Evolutionary conservation across 176 grass and related monocot species (phyloP).

Genomic region (Thinopyrum elongatum): DNA sequence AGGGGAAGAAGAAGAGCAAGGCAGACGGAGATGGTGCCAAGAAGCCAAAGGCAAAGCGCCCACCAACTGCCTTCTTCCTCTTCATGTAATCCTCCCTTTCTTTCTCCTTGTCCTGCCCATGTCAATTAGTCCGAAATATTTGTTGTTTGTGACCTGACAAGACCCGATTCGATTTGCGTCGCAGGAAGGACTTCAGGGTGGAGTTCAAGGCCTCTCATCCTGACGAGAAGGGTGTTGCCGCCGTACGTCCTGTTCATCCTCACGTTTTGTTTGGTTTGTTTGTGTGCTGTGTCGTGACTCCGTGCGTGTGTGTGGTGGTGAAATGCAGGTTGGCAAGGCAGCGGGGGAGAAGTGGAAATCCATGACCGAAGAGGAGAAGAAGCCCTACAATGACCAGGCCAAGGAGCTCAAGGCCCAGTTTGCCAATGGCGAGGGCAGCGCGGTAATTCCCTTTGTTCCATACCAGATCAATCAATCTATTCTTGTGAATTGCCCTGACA

Average conservation of each 20-base stretch:
- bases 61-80: slow-evolving; percentile 81
- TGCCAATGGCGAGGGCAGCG: slow-evolving; percentile 56
- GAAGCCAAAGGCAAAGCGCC: slow-evolving; percentile 64
- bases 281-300: background rate
- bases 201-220: slow-evolving; percentile 72
- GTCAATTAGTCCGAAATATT: background rate
- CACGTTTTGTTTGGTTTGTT: background rate
- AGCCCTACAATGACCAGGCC: slow-evolving; percentile 69
- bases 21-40: slow-evolving; percentile 9
- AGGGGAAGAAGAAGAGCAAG: slow-evolving; percentile 35
- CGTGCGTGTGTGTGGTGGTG: background rate
- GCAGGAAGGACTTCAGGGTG: slow-evolving; percentile 82
- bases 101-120: background rate
- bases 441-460: background rate
- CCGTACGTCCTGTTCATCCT: slow-evolving; percentile 22
- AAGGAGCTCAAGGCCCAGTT: slow-evolving; percentile 56
- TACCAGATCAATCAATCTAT: too few species aligned
- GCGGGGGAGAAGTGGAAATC: slow-evolving; percentile 83
- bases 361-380: slow-evolving; percentile 84
- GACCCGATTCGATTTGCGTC: background rate
- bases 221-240: slow-evolving; percentile 48
- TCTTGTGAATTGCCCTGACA: background rate
- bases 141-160: background rate
- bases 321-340: slow-evolving; percentile 62
- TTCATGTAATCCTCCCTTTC: slow-evolving; percentile 47